These are phyloP conservation scores for Candida anutae DNA, from an alignment of 1,139 yeast species.

Conservation along the genomic window DNA sequence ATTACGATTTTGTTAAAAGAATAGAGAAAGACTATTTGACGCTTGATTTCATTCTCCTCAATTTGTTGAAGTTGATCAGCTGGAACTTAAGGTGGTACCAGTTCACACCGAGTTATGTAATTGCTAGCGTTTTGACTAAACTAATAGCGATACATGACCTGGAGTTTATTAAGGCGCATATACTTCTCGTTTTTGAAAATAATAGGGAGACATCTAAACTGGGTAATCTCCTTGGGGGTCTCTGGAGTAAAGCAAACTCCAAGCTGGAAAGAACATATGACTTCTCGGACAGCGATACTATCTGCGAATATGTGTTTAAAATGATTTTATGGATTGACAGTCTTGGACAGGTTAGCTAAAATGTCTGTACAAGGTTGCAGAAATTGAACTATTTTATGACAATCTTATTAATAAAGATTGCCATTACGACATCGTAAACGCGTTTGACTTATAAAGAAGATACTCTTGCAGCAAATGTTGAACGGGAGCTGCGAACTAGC, in stretches of 20 bases:
- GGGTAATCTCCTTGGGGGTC: slow-evolving; percentile 9
- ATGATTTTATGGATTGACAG: slow-evolving; percentile 25
- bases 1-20: slow-evolving; percentile 17
- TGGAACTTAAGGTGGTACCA: slow-evolving; percentile 41
- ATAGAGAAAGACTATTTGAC: slow-evolving; percentile 23
- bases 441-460: too few species aligned
- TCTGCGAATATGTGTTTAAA: slow-evolving; percentile 24
- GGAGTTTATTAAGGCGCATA: slow-evolving; percentile 23
- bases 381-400: background rate
- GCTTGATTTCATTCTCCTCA: slow-evolving; percentile 28
- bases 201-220: slow-evolving; percentile 14
- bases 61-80: slow-evolving; percentile 26
- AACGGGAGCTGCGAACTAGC: background rate
- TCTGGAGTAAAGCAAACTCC: slow-evolving; percentile 8
- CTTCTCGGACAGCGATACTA: slow-evolving; percentile 28
- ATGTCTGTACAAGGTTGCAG: slow-evolving; percentile 2
- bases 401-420: too few species aligned
- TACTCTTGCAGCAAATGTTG: too few species aligned
- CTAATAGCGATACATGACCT: slow-evolving; percentile 25
- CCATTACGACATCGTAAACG: too few species aligned
- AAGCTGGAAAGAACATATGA: slow-evolving; percentile 10
- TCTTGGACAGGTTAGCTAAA: slow-evolving; percentile 3
- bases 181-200: slow-evolving; percentile 28
- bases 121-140: slow-evolving; percentile 21
- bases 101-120: slow-evolving; percentile 25